Evolutionary conservation across 768 basidiomycete genomes (phyloP).

Genomic region (Hygrophorus russula): DNA sequence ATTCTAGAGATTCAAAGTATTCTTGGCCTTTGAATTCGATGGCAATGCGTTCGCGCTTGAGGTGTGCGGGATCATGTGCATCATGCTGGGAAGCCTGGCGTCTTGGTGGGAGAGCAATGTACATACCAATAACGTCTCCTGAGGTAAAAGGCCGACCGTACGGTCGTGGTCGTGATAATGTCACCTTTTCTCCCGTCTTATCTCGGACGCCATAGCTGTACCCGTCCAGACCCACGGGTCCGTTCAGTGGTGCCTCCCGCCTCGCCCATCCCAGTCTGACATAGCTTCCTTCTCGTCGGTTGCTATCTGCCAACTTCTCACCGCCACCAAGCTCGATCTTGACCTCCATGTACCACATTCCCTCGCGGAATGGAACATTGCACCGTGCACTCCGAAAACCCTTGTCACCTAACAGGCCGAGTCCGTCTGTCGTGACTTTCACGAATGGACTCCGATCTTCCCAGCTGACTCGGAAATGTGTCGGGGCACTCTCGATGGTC

Average conservation of each 20-base stretch:
- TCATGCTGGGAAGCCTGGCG: constrained; percentile 50
- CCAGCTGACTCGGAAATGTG: constrained; percentile 69
- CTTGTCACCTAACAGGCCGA: constrained; percentile 67
- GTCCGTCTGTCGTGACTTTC: constrained; percentile 68
- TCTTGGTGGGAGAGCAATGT: constrained; percentile 74
- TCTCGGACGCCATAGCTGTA: constrained; percentile 91
- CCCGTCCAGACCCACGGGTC: constrained; percentile 85
- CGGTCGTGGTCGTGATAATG: constrained; percentile 65
- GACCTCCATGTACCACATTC: constrained; percentile 92
- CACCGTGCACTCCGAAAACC: constrained; percentile 87
- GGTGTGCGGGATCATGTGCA: constrained; percentile 66
- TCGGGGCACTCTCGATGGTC: constrained; percentile 72
- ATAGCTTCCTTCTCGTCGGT: constrained; percentile 58
- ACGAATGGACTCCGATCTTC: constrained; percentile 82
- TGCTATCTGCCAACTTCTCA: constrained; percentile 36
- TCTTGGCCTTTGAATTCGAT: constrained; percentile 96
- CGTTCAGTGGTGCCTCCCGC: constrained; percentile 88
- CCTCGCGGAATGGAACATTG: constrained; percentile 83
- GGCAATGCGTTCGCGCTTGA: constrained; percentile 83
- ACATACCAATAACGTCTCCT: constrained; percentile 89
- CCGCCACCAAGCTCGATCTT: constrained; percentile 68
- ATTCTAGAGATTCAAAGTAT: constrained; percentile 92
- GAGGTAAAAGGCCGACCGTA: constrained; percentile 68
- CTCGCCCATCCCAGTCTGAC: constrained; percentile 88
- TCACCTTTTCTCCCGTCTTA: constrained; percentile 86